These are phyloP conservation scores for Phytopythium litorale DNA, from an alignment of 352 stramenopile genomes.

Conservation along the genomic window DNA sequence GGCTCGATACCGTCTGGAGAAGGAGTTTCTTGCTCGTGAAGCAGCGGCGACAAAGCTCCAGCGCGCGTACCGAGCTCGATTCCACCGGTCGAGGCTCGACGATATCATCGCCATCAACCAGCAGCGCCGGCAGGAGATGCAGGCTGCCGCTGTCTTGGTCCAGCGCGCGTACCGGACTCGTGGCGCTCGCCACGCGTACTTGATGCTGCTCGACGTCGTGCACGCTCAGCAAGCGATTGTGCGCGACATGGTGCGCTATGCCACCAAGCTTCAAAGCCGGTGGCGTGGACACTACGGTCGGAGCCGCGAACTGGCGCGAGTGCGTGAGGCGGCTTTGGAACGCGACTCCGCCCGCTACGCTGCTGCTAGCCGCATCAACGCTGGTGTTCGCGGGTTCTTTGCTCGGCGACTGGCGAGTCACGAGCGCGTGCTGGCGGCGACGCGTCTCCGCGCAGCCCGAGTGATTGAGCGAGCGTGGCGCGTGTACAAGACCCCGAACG, in stretches of 20 bases:
- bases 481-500: slow-evolving; percentile 34
- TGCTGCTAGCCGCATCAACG: slow-evolving; percentile 66
- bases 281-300: slow-evolving; percentile 54
- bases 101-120: slow-evolving; percentile 71
- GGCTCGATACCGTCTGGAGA: slow-evolving; percentile 49
- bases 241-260: slow-evolving; percentile 30
- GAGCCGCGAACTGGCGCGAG: slow-evolving; percentile 23
- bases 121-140: slow-evolving; percentile 42
- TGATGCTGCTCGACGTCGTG: slow-evolving; percentile 41
- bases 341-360: slow-evolving; percentile 26
- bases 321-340: slow-evolving; percentile 24
- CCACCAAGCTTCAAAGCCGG: slow-evolving; percentile 57
- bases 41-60: slow-evolving; percentile 46
- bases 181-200: slow-evolving; percentile 47
- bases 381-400: slow-evolving; percentile 60
- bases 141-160: slow-evolving; percentile 42
- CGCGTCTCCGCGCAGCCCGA: slow-evolving; percentile 28
- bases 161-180: slow-evolving; percentile 64
- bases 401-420: slow-evolving; percentile 33
- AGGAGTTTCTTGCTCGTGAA: slow-evolving; percentile 33
- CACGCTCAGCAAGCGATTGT: slow-evolving; percentile 31
- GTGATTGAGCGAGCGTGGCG: slow-evolving; percentile 56
- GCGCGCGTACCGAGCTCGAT: slow-evolving; percentile 48
- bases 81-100: slow-evolving; percentile 64
- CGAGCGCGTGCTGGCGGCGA: slow-evolving; percentile 32